Evolutionary conservation across 129 eudicot genomes (phyloP).

Genomic region (Centrapalus pauciflorus): DNA sequence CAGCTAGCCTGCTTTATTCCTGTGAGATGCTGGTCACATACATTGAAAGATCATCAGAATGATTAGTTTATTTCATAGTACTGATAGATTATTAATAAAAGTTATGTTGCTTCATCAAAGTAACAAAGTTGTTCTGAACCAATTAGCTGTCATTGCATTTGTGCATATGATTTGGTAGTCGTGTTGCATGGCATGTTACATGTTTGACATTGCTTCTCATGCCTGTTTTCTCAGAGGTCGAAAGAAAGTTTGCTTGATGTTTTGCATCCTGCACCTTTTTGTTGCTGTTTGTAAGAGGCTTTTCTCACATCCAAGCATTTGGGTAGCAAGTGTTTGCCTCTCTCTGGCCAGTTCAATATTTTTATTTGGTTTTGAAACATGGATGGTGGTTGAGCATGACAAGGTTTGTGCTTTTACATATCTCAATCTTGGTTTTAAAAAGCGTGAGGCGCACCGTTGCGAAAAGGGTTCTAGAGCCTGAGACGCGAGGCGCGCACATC

Average conservation of each 20-base stretch:
- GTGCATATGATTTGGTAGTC: not conserved
- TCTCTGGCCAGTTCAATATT: conserved; percentile 64
- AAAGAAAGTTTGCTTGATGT: conserved; percentile 59
- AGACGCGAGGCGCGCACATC: too few species aligned
- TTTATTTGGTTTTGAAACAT: conserved; percentile 82
- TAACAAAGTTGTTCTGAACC: not conserved
- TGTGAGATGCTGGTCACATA: not conserved
- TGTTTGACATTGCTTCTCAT: not conserved
- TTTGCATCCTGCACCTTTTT: conserved; percentile 65
- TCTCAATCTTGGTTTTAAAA: too few species aligned
- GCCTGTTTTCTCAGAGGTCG: conserved; percentile 57
- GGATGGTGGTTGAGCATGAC: conserved; percentile 90
- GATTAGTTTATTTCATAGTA: not conserved
- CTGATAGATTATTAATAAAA: not conserved
- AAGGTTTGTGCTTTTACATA: conserved; percentile 53
- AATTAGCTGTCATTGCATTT: not conserved
- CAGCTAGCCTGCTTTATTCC: not conserved
- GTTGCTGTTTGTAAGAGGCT: conserved; percentile 61
- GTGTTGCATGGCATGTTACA: not conserved
- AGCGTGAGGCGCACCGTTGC: too few species aligned
- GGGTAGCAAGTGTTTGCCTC: conserved; percentile 66
- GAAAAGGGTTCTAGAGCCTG: too few species aligned
- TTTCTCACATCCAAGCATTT: conserved; percentile 50
- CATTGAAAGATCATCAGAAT: not conserved
- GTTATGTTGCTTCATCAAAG: not conserved